A percentile compares a stretch with the other conserved stretches of the same genome.
Conservation (phyloP, 306 rosid species). For the Argentina anserina region DNA sequence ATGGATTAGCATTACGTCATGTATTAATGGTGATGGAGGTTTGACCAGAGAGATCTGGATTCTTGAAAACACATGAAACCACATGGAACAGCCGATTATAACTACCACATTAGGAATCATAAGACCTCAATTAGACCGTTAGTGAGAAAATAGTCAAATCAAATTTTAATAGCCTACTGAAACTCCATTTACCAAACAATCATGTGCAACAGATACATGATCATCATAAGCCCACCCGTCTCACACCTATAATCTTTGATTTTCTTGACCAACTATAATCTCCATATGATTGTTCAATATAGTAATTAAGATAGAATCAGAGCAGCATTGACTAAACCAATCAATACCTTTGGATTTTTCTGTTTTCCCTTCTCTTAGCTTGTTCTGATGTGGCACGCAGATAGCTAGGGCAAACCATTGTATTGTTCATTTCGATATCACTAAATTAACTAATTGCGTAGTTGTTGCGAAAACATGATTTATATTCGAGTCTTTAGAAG, state of each 20-base stretch:
- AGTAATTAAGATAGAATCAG: not conserved
- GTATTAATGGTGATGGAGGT: constrained; percentile 22
- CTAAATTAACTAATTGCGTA: not conserved
- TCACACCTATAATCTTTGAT: constrained; percentile 20
- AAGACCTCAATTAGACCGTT: constrained; percentile 31
- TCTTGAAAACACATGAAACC: constrained; percentile 56
- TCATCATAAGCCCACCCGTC: constrained; percentile 19
- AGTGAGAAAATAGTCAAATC: constrained; percentile 27
- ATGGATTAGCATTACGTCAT: constrained; percentile 27
- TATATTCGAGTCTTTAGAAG: not conserved
- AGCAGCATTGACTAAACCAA: constrained; percentile 6
- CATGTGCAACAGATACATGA: constrained; percentile 45
- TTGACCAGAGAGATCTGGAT: constrained; percentile 41
- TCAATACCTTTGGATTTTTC: not conserved
- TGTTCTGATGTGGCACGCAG: not conserved
- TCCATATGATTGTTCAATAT: constrained; percentile 15
- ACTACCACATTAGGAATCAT: constrained; percentile 28
- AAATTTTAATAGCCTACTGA: constrained; percentile 5
- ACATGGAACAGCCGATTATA: constrained; percentile 42
- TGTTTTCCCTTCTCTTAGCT: not conserved
- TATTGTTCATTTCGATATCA: not conserved
- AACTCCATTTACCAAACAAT: constrained; percentile 29
- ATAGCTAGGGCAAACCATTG: not conserved
- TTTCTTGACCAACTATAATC: constrained; percentile 25
- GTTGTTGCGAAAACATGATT: not conserved